Evolutionary conservation across 495 filamentous ascomycete species (phyloP), one percentile per base, ranked within the genome.

Genomic region (Polyplosphaeria fusca): DNA sequence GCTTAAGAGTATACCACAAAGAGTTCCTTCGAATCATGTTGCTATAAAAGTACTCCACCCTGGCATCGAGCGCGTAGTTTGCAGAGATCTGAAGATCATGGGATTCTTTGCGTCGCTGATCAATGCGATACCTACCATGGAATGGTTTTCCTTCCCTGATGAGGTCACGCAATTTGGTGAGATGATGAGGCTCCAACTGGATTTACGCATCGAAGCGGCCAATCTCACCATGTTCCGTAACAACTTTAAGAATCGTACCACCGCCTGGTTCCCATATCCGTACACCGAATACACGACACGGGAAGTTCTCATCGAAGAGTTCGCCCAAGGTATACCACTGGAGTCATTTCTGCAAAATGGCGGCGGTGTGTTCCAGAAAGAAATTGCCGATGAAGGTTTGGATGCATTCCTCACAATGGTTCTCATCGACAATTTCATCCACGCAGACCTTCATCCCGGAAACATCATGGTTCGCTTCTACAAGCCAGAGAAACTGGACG

Each of bases 391-490:
- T 58, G 92, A 97, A 76, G 94, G 94, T 3, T 82, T 99, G 4
- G 90, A 99, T 66, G 91, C 91, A n/a, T 99, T 99, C 73, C 71
- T 99, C 50, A 89, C 89, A 57, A 99, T 99, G 94, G 77, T 99
- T 2, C 78, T 99, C 12, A 86, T 99, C 47, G 94, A 99, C 68
- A 97, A 99, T 66, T 99, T 99, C 68, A 83, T 96, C 47, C 94
- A 99, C 64, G 93, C 94, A n/a, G 94, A 99, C 71, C 76, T 99
- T 9, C 94, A 99, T 64, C 94, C 94, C 0, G 94, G 94, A 5
- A 99, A 99, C 68, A 97, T 99, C 74, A 97, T 99, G 92, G 94
- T 99, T 42, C 89, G 94, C 55, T 99, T 99, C 73, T 96, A 97
- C 73, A 82, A 93, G 65, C 85, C 90, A 0, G 83, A 82, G 27